These are phyloP conservation scores for Wickerhamiella hasegawae DNA, from an alignment of 805 yeast genomes.

Conservation along the genomic window DNA sequence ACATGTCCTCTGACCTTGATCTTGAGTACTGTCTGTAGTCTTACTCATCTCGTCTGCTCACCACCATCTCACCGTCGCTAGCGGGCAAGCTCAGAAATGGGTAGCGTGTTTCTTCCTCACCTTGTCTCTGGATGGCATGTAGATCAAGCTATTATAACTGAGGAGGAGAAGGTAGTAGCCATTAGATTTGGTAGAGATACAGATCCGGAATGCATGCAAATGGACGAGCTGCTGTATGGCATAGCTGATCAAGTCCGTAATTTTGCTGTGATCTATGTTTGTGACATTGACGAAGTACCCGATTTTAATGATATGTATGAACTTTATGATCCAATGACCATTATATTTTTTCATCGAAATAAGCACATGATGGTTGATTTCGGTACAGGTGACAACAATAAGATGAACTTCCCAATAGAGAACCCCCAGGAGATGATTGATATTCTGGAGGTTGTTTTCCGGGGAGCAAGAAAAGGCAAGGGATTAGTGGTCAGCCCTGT, in stretches of 20 bases:
- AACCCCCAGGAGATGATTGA: slow-evolving; percentile 85
- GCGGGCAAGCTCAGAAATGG: too few species aligned
- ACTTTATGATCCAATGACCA: slow-evolving; percentile 72
- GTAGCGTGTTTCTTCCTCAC: slow-evolving; percentile 70
- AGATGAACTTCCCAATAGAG: slow-evolving; percentile 62
- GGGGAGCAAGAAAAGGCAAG: slow-evolving; percentile 87
- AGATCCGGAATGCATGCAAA: slow-evolving; percentile 65
- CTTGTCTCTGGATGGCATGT: slow-evolving; percentile 88
- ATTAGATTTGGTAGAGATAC: slow-evolving; percentile 73
- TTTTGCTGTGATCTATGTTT: slow-evolving; percentile 75
- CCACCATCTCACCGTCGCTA: too few species aligned
- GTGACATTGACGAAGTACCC: slow-evolving; percentile 78
- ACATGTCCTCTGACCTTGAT: too few species aligned
- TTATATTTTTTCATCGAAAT: slow-evolving; percentile 87
- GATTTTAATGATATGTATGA: slow-evolving; percentile 88
- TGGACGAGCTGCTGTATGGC: slow-evolving; percentile 73
- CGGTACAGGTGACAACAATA: slow-evolving; percentile 95
- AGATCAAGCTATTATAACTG: slow-evolving; percentile 84
- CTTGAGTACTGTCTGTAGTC: too few species aligned
- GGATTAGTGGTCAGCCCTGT: slow-evolving; percentile 80
- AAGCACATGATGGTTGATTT: slow-evolving; percentile 96
- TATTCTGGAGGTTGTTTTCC: slow-evolving; percentile 70
- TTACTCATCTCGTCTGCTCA: too few species aligned
- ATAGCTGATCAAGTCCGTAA: slow-evolving; percentile 73
- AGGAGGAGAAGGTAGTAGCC: slow-evolving; percentile 75